Evolutionary conservation across 1,139 yeast genomes (phyloP).

Genomic region (Geotrichum klebahnii): DNA sequence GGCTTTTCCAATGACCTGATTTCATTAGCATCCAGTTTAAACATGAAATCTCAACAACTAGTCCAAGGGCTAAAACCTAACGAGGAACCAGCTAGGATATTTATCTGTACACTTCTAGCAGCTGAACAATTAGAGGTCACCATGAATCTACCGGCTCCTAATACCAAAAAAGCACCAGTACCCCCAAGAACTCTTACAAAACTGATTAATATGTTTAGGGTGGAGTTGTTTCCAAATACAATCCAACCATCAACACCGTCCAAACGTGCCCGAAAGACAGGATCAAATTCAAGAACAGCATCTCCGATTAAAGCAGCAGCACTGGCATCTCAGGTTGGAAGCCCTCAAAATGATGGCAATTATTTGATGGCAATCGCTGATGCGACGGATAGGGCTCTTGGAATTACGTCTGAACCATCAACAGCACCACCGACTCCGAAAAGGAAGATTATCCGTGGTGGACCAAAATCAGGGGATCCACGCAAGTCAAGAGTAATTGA

Average conservation of each 20-base stretch:
- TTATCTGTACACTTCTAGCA: slow-evolving; percentile 37
- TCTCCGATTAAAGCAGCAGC: background rate
- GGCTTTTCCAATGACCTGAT: slow-evolving; percentile 24
- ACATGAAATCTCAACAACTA: slow-evolving; percentile 26
- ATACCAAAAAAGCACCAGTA: slow-evolving; percentile 31
- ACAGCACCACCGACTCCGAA: slow-evolving; percentile 2
- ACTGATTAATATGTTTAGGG: slow-evolving; percentile 31
- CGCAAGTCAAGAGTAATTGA: slow-evolving; percentile 11
- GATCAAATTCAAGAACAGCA: background rate
- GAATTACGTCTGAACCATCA: background rate
- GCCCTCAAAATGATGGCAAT: background rate
- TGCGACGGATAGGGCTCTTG: slow-evolving; percentile 8
- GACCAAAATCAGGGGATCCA: slow-evolving; percentile 17
- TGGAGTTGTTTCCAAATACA: slow-evolving; percentile 15
- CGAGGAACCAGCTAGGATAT: slow-evolving; percentile 38
- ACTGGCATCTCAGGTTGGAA: background rate
- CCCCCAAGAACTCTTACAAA: slow-evolving; percentile 33
- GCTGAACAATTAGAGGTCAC: slow-evolving; percentile 29
- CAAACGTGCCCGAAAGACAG: background rate
- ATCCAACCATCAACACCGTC: slow-evolving; percentile 3
- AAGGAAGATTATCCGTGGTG: slow-evolving; percentile 12
- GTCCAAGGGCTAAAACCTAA: slow-evolving; percentile 30
- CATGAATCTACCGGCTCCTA: slow-evolving; percentile 30
- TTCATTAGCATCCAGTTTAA: slow-evolving; percentile 23
- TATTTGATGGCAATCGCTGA: slow-evolving; percentile 13